Conservation (phyloP, 208 protist genomes). For the Leishmania martiniquensis region DNA sequence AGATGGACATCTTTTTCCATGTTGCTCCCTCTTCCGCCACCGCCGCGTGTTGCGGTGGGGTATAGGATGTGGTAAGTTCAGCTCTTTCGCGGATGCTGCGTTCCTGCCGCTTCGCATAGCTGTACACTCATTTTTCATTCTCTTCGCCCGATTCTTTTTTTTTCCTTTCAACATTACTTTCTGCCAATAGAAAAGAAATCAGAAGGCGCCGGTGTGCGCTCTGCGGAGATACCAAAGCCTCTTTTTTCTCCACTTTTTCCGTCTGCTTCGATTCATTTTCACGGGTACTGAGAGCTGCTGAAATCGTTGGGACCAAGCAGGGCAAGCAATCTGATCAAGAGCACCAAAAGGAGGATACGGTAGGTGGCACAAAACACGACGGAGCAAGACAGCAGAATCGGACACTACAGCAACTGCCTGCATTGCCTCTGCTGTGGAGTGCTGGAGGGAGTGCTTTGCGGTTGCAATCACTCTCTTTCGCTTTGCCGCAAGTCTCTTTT, state of each 20-base stretch:
- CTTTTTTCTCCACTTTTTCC: not conserved
- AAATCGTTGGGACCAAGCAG: not conserved
- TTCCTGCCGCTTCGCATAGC: not conserved
- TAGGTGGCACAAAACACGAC: not conserved
- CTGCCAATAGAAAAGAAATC: not conserved
- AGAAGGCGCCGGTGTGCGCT: not conserved
- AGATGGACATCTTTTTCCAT: not conserved
- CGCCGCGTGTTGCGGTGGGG: not conserved
- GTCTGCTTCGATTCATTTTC: not conserved
- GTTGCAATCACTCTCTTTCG: not conserved
- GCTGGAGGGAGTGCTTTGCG: not conserved
- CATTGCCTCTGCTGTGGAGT: not conserved
- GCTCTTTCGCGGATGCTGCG: not conserved
- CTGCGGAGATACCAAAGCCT: not conserved
- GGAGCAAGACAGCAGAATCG: not conserved
- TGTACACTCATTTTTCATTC: conserved; percentile 4
- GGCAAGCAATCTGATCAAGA: not conserved
- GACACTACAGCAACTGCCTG: no score
- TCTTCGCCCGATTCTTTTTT: conserved; percentile 2
- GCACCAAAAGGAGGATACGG: not conserved
- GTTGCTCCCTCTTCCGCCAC: not conserved
- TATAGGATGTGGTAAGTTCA: not conserved
- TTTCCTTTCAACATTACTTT: not conserved
- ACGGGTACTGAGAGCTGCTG: not conserved
- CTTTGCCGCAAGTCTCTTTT: not conserved